Conservation (phyloP, 257 asterid genomes). For the Paraleonurus japonicus region DNA sequence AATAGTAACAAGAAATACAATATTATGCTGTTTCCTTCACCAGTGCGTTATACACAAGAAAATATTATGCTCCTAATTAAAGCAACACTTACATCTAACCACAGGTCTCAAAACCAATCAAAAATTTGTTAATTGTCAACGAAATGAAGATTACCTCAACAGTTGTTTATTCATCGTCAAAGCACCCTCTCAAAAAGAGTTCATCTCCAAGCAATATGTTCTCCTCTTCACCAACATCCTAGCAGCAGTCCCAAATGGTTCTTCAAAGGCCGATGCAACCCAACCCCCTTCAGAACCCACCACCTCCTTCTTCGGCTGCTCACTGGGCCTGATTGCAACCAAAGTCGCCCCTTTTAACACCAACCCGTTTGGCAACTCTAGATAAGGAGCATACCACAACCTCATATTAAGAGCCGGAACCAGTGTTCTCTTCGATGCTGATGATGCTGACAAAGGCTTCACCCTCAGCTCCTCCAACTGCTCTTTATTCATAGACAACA, state of each 20-base stretch:
- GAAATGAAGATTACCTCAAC: conserved; percentile 33
- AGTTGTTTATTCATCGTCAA: conserved; percentile 2
- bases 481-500: conserved; percentile 59
- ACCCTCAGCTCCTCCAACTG: conserved; percentile 76
- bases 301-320: conserved; percentile 55
- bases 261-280: conserved; percentile 68
- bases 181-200: conserved; percentile 47
- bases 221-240: conserved; percentile 74
- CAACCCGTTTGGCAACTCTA: conserved; percentile 62
- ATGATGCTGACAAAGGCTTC: conserved; percentile 66
- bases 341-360: conserved; percentile 71
- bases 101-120: conserved; percentile 19
- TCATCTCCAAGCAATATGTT: conserved; percentile 78
- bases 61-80: background rate
- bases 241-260: conserved; percentile 67
- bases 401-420: conserved; percentile 72
- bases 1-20: background rate
- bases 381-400: conserved; percentile 60
- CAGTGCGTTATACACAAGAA: background rate
- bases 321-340: conserved; percentile 75
- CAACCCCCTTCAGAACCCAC: conserved; percentile 50
- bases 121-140: background rate
- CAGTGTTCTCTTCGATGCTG: conserved; percentile 66
- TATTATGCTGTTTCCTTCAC: background rate
- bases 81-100: background rate